These are phyloP conservation scores for Hemisphaericaspora xylanilytica DNA, from an alignment of 1,139 yeast species.

Conservation along the genomic window DNA sequence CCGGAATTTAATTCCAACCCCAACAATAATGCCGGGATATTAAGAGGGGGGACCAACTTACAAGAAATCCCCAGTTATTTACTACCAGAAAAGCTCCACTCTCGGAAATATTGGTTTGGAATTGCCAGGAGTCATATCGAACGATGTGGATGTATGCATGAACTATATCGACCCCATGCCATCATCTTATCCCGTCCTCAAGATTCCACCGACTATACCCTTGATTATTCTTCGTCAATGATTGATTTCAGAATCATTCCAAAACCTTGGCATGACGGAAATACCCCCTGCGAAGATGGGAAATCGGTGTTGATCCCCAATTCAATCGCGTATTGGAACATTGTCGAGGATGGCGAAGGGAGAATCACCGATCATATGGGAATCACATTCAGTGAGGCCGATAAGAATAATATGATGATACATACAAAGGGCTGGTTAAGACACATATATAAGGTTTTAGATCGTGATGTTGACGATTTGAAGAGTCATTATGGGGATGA, in stretches of 20 bases:
- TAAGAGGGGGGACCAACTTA: conserved; percentile 21
- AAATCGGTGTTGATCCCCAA: conserved; percentile 22
- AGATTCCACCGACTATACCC: conserved; percentile 10
- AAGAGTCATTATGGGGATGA: conserved; percentile 1
- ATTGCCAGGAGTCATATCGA: conserved; percentile 36
- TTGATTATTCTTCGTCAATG: conserved; percentile 20
- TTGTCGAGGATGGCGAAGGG: conserved; percentile 9
- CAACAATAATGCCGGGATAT: conserved; percentile 16
- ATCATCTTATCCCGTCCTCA: conserved; percentile 17
- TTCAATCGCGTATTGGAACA: conserved; percentile 20
- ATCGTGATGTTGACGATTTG: neutral
- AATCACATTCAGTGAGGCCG: conserved; percentile 22
- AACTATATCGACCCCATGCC: conserved; percentile 21
- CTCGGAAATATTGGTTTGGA: conserved; percentile 33
- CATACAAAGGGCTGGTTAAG: conserved; percentile 18
- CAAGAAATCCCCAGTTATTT: conserved; percentile 9
- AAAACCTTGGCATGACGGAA: conserved; percentile 16
- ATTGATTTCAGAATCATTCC: conserved; percentile 20
- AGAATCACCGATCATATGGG: conserved; percentile 18
- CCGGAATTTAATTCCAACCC: conserved; percentile 16
- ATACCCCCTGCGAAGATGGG: conserved; percentile 18
- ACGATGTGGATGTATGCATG: conserved; percentile 35
- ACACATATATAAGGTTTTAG: conserved; percentile 16
- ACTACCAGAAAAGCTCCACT: conserved; percentile 13
- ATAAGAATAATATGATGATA: conserved; percentile 18